Evolutionary conservation across 2,329 filamentous ascomycete species (phyloP), one percentile per base, ranked within the genome.

Genomic region (Colletotrichum abscissum): DNA sequence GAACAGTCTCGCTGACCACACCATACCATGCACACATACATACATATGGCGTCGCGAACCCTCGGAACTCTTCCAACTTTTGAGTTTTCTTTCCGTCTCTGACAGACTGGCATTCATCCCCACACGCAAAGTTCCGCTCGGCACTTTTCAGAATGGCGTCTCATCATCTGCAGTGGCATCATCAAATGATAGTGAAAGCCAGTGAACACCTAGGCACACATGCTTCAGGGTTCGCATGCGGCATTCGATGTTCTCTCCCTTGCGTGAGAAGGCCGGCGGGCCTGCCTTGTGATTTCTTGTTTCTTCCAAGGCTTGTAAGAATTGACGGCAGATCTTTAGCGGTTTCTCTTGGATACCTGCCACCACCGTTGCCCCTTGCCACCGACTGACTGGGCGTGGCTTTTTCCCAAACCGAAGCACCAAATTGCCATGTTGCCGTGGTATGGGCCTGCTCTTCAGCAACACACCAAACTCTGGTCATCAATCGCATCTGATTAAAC

Each of bases 61-160:
- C 67, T 62, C 68, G 35, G 70, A 52, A 54, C 67, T 59, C 64
- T 73, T 70, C 58, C 59, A 35, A 7, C 19, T 73, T 69, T 73
- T 73, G 70, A 73, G 59, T 73, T 73, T 69, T 35, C 19, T 42
- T 8, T 22, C n/a, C 54, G 52, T 69, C 65, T 69, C 67, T 70
- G 42, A 49, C 42, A 49, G 42, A 49, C 42, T 49, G 67, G 54
- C 33, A 59, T 56, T 38, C 46, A 60, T 73, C 60, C 59, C 55
- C 33, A 28, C 35, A 59, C 22, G 55, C 67, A 73, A 38, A 49
- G 49, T 60, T 66, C 60, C 57, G 56, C 55, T 58, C 71, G 71
- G 62, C 56, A 71, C 57, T 64, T 69, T n/a, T 62, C 65, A 65
- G 22, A 38, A 62, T 9, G 60, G 55, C 33, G 24, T 38, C 70